Evolutionary conservation across 2,329 filamentous ascomycete species (phyloP), one percentile per base, ranked within the genome.

Genomic region (Zalaria sp.): DNA sequence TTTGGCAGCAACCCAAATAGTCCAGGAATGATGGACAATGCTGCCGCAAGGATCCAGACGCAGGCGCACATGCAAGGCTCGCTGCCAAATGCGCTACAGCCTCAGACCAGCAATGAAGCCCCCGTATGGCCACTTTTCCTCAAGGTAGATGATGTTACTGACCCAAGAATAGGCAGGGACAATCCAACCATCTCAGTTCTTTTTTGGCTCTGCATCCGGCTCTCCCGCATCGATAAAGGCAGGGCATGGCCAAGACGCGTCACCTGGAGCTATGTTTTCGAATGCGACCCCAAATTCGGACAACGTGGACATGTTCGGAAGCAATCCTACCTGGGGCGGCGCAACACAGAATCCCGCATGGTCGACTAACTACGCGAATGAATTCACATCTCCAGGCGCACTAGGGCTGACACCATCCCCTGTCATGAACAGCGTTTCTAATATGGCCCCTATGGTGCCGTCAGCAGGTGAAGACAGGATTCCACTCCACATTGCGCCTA

Each of bases 1-100:
- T 78, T 79, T 52, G 69, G 72, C 10, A 75, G 72, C 49, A 69
- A 70, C 5, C 69, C 72, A 2, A 75, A 68, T 49, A 80, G 73
- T 46, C 73, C 76, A 25, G 46, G 46, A 8, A 27, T 26, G 10
- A 40, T 40, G 4, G 42, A 39, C 10, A 52, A 55, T 37, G 43
- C 44, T 31, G 38, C 44, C 8, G 42, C 49, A 28, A 49, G 27
- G 50, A 46, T 43, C 47, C 41, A 7, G 29, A 7, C 29, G 29
- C 29, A n/a, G 7, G 29, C 7, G 29, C 29, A 32, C 7, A 32
- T 32, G 29, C 7, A 32, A 7, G 29, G 29, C n/a, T n/a, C 46
- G 39, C 39, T 39, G 39, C 43, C 44, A 44, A 38, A 37, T 18
- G 5, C 5, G 9, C 11, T 27, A 4, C 11, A 5, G 5, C 25